Percentiles rank a stretch among this genome's conserved stretches.
Conservation (phyloP, 2,329 filamentous ascomycete genomes). For the Fusarium robinianum region DNA sequence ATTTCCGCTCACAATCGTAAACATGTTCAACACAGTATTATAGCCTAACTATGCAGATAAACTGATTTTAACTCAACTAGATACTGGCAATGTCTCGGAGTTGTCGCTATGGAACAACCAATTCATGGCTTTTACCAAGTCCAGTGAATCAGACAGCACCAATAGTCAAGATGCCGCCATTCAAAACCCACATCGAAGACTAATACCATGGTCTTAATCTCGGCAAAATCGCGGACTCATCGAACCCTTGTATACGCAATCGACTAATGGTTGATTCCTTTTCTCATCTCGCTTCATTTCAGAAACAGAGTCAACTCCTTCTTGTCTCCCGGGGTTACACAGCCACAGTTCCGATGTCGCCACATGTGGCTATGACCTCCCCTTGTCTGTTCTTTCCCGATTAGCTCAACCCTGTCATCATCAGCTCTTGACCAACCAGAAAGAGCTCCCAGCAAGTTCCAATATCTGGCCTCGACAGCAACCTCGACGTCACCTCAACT, state of each 20-base stretch:
- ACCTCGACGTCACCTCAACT: constrained; percentile 20
- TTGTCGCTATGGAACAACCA: background rate
- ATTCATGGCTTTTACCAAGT: background rate
- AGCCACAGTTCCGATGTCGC: constrained; percentile 20
- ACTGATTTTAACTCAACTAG: background rate
- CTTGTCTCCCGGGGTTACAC: too few species aligned
- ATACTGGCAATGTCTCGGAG: background rate
- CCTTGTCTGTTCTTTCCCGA: constrained; percentile 12
- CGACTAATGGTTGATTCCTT: too few species aligned
- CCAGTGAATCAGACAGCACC: too few species aligned
- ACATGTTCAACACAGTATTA: too few species aligned
- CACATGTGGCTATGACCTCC: constrained; percentile 16
- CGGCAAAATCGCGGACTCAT: too few species aligned
- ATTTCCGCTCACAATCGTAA: too few species aligned
- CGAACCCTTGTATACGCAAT: too few species aligned
- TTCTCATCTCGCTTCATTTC: constrained; percentile 52
- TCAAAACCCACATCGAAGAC: too few species aligned
- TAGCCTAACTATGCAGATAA: too few species aligned
- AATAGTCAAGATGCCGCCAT: too few species aligned
- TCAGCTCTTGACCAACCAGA: constrained; percentile 26
- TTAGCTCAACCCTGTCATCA: constrained; percentile 11
- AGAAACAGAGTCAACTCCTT: constrained; percentile 87
- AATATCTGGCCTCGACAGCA: constrained; percentile 35
- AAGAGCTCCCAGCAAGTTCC: constrained; percentile 18
- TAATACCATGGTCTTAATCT: too few species aligned